Evolutionary conservation across 1,284 basidiomycete genomes (phyloP).

Genomic region (Ganoderma lingzhi): DNA sequence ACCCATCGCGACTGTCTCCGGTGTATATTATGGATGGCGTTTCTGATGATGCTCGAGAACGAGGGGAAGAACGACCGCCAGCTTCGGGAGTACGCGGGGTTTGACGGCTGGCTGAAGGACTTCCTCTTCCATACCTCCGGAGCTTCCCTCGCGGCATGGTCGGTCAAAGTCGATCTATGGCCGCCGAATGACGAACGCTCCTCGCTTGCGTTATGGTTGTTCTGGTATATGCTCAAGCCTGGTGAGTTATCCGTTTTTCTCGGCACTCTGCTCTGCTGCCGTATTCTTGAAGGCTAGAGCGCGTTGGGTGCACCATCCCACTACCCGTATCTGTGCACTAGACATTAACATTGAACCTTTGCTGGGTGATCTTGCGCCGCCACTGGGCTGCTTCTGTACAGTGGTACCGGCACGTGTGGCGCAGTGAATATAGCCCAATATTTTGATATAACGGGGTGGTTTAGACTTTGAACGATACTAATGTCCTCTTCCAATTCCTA

Average conservation of each 20-base stretch:
- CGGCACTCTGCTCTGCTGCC: background rate
- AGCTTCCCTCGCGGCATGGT: constrained; percentile 42
- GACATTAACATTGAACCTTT: background rate
- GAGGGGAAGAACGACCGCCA: constrained; percentile 58
- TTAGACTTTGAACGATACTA: background rate
- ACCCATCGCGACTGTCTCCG: constrained; percentile 42
- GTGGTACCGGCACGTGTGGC: background rate
- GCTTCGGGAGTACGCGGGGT: constrained; percentile 48
- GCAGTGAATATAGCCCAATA: background rate
- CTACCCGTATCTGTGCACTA: background rate
- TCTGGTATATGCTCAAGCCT: constrained; percentile 62
- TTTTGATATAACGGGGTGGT: too few species aligned
- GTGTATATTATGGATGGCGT: constrained; percentile 56
- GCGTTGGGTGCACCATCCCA: too few species aligned
- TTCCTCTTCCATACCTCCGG: constrained; percentile 48
- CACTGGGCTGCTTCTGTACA: background rate
- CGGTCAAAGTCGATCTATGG: constrained; percentile 43
- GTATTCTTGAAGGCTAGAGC: too few species aligned
- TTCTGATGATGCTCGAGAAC: constrained; percentile 66
- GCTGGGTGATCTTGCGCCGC: background rate
- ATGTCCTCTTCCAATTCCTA: background rate
- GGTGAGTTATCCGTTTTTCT: constrained; percentile 50
- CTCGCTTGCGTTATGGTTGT: constrained; percentile 49
- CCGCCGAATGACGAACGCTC: constrained; percentile 44
- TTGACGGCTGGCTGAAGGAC: constrained; percentile 47